phyloP scores from a whole-genome alignment of 2,329 filamentous ascomycete species.

The Thielaviopsis populi region DNA sequence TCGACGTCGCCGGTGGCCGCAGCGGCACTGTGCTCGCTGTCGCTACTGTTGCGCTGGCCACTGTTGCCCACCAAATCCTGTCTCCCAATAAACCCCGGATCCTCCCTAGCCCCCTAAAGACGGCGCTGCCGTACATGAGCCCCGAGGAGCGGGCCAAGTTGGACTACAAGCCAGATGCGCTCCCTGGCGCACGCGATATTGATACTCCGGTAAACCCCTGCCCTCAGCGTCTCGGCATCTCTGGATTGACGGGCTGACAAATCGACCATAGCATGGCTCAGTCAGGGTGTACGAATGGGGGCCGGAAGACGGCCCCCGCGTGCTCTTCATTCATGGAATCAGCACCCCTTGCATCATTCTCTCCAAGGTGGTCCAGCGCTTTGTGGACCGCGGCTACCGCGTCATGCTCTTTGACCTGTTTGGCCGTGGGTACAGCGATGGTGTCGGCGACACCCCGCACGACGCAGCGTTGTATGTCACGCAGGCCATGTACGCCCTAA shows the following conservation, averaged over 20 bases:
- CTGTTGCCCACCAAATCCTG: constrained; percentile 25
- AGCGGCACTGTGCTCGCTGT: constrained; percentile 26
- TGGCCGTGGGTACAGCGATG: constrained; percentile 51
- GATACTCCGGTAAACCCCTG: constrained; percentile 38
- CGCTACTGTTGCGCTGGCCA: constrained; percentile 29
- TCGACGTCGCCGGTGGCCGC: constrained; percentile 9
- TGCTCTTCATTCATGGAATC: constrained; percentile 70
- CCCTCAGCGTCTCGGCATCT: background rate
- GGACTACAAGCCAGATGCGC: constrained; percentile 49
- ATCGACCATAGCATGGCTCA: constrained; percentile 43
- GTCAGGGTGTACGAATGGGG: constrained; percentile 75
- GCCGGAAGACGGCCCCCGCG: constrained; percentile 54
- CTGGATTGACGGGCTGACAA: background rate
- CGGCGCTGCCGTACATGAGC: constrained; percentile 26
- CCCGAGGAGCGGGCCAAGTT: constrained; percentile 27
- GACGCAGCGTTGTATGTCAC: constrained; percentile 58
- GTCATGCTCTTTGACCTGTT: constrained; percentile 71
- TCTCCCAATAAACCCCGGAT: constrained; percentile 28
- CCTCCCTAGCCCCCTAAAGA: constrained; percentile 32
- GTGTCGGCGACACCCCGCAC: constrained; percentile 50
- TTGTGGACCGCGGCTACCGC: constrained; percentile 55
- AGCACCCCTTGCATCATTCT: constrained; percentile 67
- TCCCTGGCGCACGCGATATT: constrained; percentile 62
- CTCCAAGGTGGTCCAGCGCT: constrained; percentile 46
- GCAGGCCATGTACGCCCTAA: constrained; percentile 55